Percentiles rank a stretch among this genome's conserved stretches.
These are phyloP conservation scores for Serendipita sp. DNA, from an alignment of 768 basidiomycete genomes.

Conservation along the genomic window DNA sequence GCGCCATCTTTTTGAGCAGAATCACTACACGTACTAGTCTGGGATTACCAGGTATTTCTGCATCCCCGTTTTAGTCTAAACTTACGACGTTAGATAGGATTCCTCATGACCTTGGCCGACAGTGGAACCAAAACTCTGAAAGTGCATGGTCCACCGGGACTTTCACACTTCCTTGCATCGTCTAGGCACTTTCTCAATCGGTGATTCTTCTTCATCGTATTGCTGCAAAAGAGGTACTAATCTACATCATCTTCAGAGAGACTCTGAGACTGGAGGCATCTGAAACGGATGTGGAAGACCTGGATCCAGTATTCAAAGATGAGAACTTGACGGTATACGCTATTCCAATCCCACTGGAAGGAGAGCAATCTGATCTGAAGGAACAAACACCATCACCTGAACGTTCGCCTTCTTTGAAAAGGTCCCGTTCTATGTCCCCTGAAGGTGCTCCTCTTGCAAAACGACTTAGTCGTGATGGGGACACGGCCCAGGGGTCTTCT, in stretches of 20 bases:
- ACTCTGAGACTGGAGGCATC: conserved; percentile 30
- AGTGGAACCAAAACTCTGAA: conserved; percentile 37
- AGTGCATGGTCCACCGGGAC: conserved; percentile 55
- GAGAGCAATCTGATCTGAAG: neutral
- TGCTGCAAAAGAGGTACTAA: neutral
- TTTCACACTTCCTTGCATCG: conserved; percentile 52
- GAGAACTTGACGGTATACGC: conserved; percentile 48
- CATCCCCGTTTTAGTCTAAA: neutral
- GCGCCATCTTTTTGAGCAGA: conserved; percentile 56
- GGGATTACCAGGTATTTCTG: conserved; percentile 50
- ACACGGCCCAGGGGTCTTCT: neutral
- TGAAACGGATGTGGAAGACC: conserved; percentile 25
- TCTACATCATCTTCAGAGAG: conserved; percentile 23
- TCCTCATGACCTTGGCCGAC: conserved; percentile 71
- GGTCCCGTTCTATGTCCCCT: conserved; percentile 17
- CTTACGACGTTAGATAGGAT: conserved; percentile 32
- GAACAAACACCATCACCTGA: neutral
- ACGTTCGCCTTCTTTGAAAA: conserved; percentile 8
- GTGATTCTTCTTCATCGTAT: conserved; percentile 23
- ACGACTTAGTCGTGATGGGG: neutral
- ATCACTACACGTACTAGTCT: conserved; percentile 42
- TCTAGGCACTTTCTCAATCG: conserved; percentile 52
- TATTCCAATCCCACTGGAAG: conserved; percentile 26
- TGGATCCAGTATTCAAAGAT: conserved; percentile 39
- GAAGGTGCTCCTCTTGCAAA: conserved; percentile 4